Evolutionary conservation across 345 rosid species (phyloP), one percentile per base, ranked within the genome.

Genomic region (Brassica juncea): DNA sequence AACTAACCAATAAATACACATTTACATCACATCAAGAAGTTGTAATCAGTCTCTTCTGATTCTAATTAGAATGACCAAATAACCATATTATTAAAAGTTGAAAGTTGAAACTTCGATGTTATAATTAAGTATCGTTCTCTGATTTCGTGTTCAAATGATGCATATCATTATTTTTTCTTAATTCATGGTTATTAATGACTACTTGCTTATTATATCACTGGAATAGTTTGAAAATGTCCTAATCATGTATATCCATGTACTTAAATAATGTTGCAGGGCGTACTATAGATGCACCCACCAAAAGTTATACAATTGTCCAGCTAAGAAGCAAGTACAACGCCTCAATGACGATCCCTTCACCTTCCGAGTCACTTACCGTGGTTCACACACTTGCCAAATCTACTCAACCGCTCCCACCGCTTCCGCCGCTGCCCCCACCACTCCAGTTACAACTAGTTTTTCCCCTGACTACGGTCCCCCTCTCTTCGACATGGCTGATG

Each of bases 211-310:
- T 21, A 47, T 49, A 49, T 39, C 10, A 23, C 9, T 73, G 8
- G 3, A 5, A 42, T 1, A 44, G 19, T 47, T 19, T 73, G 12
- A 34, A 11, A 31, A 65, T 52, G 2, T 65, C 32, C 3, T 39
- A 39, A 75, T 15, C 31, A 28, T 35, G 57, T 35, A 47, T 9
- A 0, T 49, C 4, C 72, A 19, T 8, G 66, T 34, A 31, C 10
- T n/a, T 59, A 15, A 21, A 77, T 10, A 8, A 28, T 27, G 47
- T 15, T 60, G 70, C 80, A 94, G 99, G 88, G 86, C 91, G 6
- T 94, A 92, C 77, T 92, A 85, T 80, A 86, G 95, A 75, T 94
- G 99, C 73, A 94, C 99, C 9, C 97, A 92, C 76, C 97, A 89
- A 27, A 94, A 88, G 74, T 19, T 91, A 82, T 91, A 94, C 84